Base-by-base conservation (phyloP, 805 yeast genomes). In the Yamadazyma tumulicola region DNA sequence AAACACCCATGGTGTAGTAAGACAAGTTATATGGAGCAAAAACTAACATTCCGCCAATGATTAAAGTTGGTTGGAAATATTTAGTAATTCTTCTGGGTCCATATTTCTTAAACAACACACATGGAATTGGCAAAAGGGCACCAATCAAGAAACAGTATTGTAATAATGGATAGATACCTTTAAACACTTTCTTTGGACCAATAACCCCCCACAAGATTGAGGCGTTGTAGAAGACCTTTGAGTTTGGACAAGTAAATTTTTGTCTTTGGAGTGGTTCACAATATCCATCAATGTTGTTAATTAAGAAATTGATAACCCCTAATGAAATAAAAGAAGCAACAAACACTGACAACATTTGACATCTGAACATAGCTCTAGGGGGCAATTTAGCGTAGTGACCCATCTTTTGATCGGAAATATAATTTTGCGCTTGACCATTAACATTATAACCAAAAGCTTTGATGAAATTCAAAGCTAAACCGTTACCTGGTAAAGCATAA, bases 201-300 rank as follows among this genome's bases (percentile, higher is more conserved):
- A 81, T 69, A 51, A 57, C 69, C 34, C 85, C 86, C 85, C 85
- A 81, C 31, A 77, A 54, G 15, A 80, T 66, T 0, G 82, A 71
- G 2, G 85, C 75, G 23, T 70, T 64, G 56, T 61, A 77, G 50
- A 72, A 75, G 1, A 49, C 46, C 11, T 38, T 48, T 6, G 59
- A 45, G 18, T 36, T 34, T 20, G 62, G 60, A 39, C 63, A 57
- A 7, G 71, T 64, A 51, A 76, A 77, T 31, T 61, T 62, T 33
- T 68, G 62, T 4, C 47, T 40, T 42, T 75, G 79, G 17, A 49
- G 34, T 8, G 60, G 38, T 1, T 52, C 42, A 52, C 86, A 80
- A 34, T 50, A 53, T 30, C 45, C 57, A 9, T 47, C 28, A 43
- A 43, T 60, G 37, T 43, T 35, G 62, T 16, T 53, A 49, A 49